Evolutionary conservation across 2,329 filamentous ascomycete genomes (phyloP).

Genomic region (Metarhizium album): DNA sequence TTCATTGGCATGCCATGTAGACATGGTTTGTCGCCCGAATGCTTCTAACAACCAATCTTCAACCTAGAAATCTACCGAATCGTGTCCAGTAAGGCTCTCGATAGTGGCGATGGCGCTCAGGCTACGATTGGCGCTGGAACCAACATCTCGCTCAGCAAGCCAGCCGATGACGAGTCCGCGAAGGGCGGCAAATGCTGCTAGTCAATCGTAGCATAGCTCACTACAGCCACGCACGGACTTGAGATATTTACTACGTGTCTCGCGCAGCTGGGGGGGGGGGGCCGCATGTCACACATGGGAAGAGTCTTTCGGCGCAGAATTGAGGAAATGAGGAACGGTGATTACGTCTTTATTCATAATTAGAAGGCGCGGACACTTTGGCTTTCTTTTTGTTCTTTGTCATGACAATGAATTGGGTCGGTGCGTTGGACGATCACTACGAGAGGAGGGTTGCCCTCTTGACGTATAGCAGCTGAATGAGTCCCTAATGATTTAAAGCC

Average conservation of each 20-base stretch:
- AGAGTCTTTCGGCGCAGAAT: constrained; percentile 16
- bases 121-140: constrained; percentile 70
- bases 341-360: constrained; percentile 24
- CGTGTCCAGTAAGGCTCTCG: constrained; percentile 93
- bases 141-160: constrained; percentile 80
- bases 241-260: constrained; percentile 24
- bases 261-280: constrained; percentile 22
- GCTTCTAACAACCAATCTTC: not conserved
- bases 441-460: constrained; percentile 18
- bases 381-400: constrained; percentile 29
- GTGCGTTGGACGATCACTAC: constrained; percentile 28
- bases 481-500: constrained; percentile 19
- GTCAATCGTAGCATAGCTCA: constrained; percentile 19
- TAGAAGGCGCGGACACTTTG: constrained; percentile 29
- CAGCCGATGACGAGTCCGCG: constrained; percentile 61
- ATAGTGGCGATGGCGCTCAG: constrained; percentile 73
- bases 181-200: constrained; percentile 80
- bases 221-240: constrained; percentile 18
- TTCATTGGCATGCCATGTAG: not conserved
- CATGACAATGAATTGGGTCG: constrained; percentile 25
- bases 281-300: constrained; percentile 23
- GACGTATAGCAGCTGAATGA: constrained; percentile 27
- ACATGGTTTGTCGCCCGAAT: not conserved
- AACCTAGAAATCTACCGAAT: constrained; percentile 93
- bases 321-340: constrained; percentile 23